Conservation (phyloP, 495 filamentous ascomycete genomes). For the Rhizodiscina lignyota region DNA sequence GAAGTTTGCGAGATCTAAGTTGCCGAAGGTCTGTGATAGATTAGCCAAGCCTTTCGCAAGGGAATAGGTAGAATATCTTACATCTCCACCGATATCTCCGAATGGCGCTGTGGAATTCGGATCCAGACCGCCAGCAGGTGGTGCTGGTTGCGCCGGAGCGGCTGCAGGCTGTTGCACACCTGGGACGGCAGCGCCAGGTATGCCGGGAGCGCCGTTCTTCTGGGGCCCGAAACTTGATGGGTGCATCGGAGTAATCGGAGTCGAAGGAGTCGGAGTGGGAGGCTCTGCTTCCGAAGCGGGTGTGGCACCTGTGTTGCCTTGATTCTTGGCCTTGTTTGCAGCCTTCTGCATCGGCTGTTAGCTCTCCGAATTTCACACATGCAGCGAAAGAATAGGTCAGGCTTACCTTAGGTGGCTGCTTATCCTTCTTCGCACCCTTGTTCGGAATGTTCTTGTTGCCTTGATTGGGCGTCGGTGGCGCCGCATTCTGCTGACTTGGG, state of each 20-base stretch:
- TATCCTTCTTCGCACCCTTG: slow-evolving; percentile 81
- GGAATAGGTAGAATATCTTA: too few species aligned
- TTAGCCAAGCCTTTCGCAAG: too few species aligned
- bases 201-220: slow-evolving; percentile 32
- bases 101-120: slow-evolving; percentile 16
- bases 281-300: slow-evolving; percentile 59
- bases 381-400: too few species aligned
- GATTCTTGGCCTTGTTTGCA: slow-evolving; percentile 53
- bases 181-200: too few species aligned
- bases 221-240: slow-evolving; percentile 42
- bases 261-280: slow-evolving; percentile 64
- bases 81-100: slow-evolving; percentile 17
- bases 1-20: slow-evolving; percentile 15
- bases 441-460: slow-evolving; percentile 64
- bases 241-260: slow-evolving; percentile 76
- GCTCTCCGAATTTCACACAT: too few species aligned
- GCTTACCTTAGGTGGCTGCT: too few species aligned
- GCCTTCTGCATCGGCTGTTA: too few species aligned
- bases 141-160: slow-evolving; percentile 16
- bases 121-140: slow-evolving; percentile 18
- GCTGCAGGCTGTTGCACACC: background rate
- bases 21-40: slow-evolving; percentile 24
- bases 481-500: slow-evolving; percentile 55
- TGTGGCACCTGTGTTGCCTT: slow-evolving; percentile 54
- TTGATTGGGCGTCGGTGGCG: slow-evolving; percentile 77